Percentiles rank a stretch among this genome's conserved stretches.
phyloP scores from a whole-genome alignment of 2,329 filamentous ascomycete genomes.

The Ophiostoma angusticollis region DNA sequence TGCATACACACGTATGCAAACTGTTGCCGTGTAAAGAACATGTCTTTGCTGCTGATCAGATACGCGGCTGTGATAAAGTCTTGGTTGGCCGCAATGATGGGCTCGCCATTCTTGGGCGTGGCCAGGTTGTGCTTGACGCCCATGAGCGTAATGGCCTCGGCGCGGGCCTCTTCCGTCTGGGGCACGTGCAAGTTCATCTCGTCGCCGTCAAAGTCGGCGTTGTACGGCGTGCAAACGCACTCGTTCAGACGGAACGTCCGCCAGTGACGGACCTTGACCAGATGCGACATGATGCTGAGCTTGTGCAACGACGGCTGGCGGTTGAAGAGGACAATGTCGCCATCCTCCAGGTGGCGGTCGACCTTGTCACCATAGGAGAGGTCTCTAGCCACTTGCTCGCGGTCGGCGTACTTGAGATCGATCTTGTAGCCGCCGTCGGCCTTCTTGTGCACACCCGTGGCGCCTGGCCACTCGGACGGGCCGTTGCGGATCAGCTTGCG shows the following conservation, averaged over 20 bases:
- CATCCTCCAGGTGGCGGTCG: constrained; percentile 87
- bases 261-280: constrained; percentile 86
- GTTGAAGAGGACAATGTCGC: constrained; percentile 94
- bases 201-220: constrained; percentile 96
- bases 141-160: constrained; percentile 93
- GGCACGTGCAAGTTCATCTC: constrained; percentile 99
- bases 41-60: constrained; percentile 80
- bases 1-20: constrained; percentile 87
- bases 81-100: constrained; percentile 96
- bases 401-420: constrained; percentile 62
- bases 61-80: constrained; percentile 98
- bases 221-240: constrained; percentile 96
- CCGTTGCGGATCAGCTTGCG: constrained; percentile 63
- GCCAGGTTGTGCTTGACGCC: constrained; percentile 93
- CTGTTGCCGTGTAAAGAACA: constrained; percentile 76
- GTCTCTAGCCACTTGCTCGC: constrained; percentile 56
- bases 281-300: constrained; percentile 94
- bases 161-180: constrained; percentile 90
- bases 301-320: constrained; percentile 96
- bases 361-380: constrained; percentile 78
- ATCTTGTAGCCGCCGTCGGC: constrained; percentile 56
- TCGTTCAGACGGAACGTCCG: constrained; percentile 94
- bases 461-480: constrained; percentile 69
- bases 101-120: constrained; percentile 94
- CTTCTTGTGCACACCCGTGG: constrained; percentile 38